These are phyloP conservation scores for Sambucus nigra DNA, from an alignment of 129 eudicot species.

Conservation along the genomic window DNA sequence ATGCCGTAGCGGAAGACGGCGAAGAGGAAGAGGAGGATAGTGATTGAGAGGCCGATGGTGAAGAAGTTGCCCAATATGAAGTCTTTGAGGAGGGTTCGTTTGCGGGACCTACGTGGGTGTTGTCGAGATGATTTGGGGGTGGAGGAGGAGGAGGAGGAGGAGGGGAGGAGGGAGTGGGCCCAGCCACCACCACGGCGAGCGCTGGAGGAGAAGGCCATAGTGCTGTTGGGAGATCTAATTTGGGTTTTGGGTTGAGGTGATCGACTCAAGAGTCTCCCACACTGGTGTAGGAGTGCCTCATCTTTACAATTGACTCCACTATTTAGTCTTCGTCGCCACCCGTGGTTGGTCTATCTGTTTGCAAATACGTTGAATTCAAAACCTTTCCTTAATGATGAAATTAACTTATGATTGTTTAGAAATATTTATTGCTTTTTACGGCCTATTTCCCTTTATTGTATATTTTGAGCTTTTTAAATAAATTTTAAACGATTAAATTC, in stretches of 20 bases:
- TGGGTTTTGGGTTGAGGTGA: background rate
- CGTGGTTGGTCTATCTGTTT: no score
- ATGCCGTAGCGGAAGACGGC: constrained; percentile 44
- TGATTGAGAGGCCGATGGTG: constrained; percentile 48
- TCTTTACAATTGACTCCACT: no score
- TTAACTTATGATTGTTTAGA: no score
- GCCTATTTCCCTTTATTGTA: no score
- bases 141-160: constrained; percentile 13
- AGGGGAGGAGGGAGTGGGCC: constrained; percentile 68
- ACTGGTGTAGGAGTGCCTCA: background rate
- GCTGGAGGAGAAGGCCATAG: constrained; percentile 50
- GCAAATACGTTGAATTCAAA: no score
- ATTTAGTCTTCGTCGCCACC: no score
- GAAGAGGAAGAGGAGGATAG: constrained; percentile 58
- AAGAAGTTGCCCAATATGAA: constrained; percentile 59
- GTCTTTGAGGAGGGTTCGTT: constrained; percentile 43
- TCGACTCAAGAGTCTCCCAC: background rate
- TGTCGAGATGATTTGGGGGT: constrained; percentile 30
- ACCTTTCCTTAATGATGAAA: no score
- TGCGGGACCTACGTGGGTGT: constrained; percentile 51
- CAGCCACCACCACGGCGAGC: constrained; percentile 62
- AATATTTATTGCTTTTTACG: no score
- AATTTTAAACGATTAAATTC: no score
- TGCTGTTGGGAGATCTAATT: constrained; percentile 2
- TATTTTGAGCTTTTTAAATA: no score